Conservation (phyloP, 805 yeast species). For the Candida quercuum region DNA sequence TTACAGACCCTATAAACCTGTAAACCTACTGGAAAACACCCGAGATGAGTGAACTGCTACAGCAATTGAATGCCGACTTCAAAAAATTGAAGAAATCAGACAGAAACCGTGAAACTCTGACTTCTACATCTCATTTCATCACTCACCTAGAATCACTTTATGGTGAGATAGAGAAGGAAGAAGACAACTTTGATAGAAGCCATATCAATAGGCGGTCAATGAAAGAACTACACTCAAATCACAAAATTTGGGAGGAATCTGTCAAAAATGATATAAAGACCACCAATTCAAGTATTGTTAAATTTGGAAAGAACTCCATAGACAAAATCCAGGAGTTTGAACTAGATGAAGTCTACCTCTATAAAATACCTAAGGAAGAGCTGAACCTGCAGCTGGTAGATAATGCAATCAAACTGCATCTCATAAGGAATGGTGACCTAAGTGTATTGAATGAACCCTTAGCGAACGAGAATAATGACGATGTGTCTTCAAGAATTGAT, state of each 20-base stretch:
- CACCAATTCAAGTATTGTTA: conserved; percentile 20
- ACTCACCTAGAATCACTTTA: conserved; percentile 1
- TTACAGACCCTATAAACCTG: not conserved
- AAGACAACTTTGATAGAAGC: not conserved
- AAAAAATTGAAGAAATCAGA: not conserved
- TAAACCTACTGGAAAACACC: not conserved
- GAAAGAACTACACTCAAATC: not conserved
- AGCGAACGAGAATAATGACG: conserved; percentile 24
- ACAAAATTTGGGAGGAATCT: conserved; percentile 25
- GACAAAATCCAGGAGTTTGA: conserved; percentile 27
- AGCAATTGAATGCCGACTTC: not conserved
- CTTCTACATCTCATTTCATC: conserved; percentile 3
- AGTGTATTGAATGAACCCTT: conserved; percentile 27
- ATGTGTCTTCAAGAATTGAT: conserved; percentile 11
- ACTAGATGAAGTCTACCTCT: conserved; percentile 28
- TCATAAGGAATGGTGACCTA: conserved; percentile 42
- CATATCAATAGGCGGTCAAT: not conserved
- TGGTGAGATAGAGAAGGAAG: conserved; percentile 1
- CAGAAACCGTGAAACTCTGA: not conserved
- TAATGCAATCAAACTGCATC: conserved; percentile 39
- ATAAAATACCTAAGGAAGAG: conserved; percentile 23
- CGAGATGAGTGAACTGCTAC: conserved; percentile 1
- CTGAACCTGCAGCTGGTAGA: conserved; percentile 25
- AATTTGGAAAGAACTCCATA: conserved; percentile 24
- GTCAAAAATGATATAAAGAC: conserved; percentile 24